Evolutionary conservation across 192 early-diverging fungal species (phyloP), one percentile per base, ranked within the genome.

Genomic region (Linnemannia schmuckeri): DNA sequence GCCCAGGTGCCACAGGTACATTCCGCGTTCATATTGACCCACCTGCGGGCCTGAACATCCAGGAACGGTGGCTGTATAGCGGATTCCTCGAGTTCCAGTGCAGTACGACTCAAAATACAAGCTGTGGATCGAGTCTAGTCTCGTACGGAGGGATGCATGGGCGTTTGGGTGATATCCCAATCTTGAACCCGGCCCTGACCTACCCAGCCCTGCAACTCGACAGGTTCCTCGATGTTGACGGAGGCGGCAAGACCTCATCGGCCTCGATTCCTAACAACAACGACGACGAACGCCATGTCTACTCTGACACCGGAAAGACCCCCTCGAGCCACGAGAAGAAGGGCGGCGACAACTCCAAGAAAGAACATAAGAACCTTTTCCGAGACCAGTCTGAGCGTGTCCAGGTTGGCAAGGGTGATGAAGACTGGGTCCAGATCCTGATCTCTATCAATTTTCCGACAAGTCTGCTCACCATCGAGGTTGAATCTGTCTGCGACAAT

Each of bases 81-180:
- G 83, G 83, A 17, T 85, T 63, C 20, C 33, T 85, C 6, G 78
- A 85, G n/a, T 80, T 85, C 27, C 24, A 30, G 33, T 85, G 83
- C 33, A 38, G 22, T 8, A 70, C 82, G 0, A 57, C 55, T 7
- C 27, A 27, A 0, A 61, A 55, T 4, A 27, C 27, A n/a, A 20
- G 40, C 37, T 85, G 83, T 41, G 83, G 22, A 3, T 85, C 83
- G n/a, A 85, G 83, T 66, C 6, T 85, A 1, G 74, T 85, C 0
- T 85, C 83, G 0, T 85, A 85, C n/a, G 83, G 83, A 6, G 83
- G 83, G 1, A 85, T 85, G 83, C 83, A 85, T 66, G 83, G 83
- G 18, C 68, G 33, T 9, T 35, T 85, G 3, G 63, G 74, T 13
- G 83, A 54, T 0, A 66, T 85, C 42, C 83, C 83, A 1, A 85